Evolutionary conservation across 2,329 filamentous ascomycete species (phyloP).

Genomic region (Ophiostoma tasmaniense): DNA sequence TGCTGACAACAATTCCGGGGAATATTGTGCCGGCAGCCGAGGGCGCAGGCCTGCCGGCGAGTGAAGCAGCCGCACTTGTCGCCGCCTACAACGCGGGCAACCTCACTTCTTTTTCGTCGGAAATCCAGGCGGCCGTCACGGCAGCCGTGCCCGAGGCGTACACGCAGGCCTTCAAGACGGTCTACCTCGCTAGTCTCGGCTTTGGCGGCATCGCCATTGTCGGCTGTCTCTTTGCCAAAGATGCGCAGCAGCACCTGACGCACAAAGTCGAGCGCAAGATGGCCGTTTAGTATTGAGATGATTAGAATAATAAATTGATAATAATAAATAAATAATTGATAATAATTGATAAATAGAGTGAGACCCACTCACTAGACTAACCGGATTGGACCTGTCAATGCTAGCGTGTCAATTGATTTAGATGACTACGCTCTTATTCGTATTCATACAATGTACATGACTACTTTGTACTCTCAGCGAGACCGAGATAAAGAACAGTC

Average conservation of each 20-base stretch:
- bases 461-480: too few species aligned
- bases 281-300: background rate
- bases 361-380: background rate
- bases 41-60: background rate
- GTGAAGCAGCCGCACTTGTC: background rate
- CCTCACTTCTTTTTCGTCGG: background rate
- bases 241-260: slow-evolving; percentile 12
- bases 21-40: background rate
- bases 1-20: slow-evolving; percentile 26
- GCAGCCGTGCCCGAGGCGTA: slow-evolving; percentile 1
- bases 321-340: too few species aligned
- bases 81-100: background rate
- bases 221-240: slow-evolving; percentile 12
- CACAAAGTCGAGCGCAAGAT: slow-evolving; percentile 14
- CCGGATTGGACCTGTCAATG: background rate
- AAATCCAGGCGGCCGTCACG: background rate
- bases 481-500: background rate
- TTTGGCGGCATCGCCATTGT: slow-evolving; percentile 14
- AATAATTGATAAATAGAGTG: too few species aligned
- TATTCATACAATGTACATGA: background rate
- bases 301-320: too few species aligned
- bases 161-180: slow-evolving; percentile 13
- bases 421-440: background rate
- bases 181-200: slow-evolving; percentile 13
- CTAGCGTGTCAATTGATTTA: background rate